A percentile compares a stretch with the other conserved stretches of the same genome.
These are phyloP conservation scores for Phylloporus sp. DNA, from an alignment of 1,284 basidiomycete genomes.

Conservation along the genomic window DNA sequence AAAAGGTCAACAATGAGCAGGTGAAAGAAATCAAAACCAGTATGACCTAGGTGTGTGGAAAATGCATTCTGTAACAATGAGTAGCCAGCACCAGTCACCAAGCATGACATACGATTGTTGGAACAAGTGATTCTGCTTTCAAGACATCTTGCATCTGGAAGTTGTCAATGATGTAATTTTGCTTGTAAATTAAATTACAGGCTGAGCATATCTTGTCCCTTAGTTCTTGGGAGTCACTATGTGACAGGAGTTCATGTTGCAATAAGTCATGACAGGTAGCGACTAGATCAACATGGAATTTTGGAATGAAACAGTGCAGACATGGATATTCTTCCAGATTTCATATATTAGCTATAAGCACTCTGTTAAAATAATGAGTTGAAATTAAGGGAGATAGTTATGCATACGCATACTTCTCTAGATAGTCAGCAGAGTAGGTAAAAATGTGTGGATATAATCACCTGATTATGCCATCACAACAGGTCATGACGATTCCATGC, in stretches of 20 bases:
- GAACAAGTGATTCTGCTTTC: neutral
- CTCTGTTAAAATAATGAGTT: neutral
- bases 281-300: neutral
- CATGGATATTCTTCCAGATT: neutral
- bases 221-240: neutral
- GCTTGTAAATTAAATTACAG: neutral
- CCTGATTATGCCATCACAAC: neutral
- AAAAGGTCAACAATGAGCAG: neutral
- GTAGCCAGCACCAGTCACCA: neutral
- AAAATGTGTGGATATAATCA: neutral
- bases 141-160: neutral
- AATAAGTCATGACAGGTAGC: neutral
- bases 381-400: neutral
- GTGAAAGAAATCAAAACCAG: neutral
- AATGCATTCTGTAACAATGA: neutral
- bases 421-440: neutral
- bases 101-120: neutral
- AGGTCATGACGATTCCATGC: neutral
- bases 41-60: neutral
- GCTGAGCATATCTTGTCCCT: neutral
- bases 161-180: neutral
- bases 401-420: neutral
- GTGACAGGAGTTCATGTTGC: neutral
- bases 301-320: neutral
- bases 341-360: neutral